Evolutionary conservation across 768 basidiomycete genomes (phyloP).

Genomic region (Termitomyces sp.): DNA sequence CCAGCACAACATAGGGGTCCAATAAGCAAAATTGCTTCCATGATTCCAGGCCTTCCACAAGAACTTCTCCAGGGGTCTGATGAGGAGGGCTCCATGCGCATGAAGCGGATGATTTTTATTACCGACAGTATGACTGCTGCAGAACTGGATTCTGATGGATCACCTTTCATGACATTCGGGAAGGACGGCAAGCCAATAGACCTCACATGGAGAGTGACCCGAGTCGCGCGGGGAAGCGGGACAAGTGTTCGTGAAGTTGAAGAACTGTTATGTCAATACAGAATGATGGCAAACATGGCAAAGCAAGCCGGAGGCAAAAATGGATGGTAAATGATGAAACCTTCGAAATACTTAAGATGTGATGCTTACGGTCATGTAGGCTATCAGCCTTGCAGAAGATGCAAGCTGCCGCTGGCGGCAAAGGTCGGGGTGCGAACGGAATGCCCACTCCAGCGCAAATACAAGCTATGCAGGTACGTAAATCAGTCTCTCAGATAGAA

Average conservation of each 20-base stretch:
- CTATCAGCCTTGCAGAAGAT: constrained; percentile 89
- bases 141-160: constrained; percentile 94
- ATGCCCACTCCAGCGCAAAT: constrained; percentile 93
- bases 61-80: constrained; percentile 89
- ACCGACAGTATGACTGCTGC: constrained; percentile 94
- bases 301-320: constrained; percentile 98
- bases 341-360: not conserved
- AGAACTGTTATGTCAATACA: constrained; percentile 91
- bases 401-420: constrained; percentile 80
- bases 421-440: constrained; percentile 80
- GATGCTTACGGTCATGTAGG: constrained; percentile 30
- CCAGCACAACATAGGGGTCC: constrained; percentile 68
- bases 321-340: constrained; percentile 58
- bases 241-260: constrained; percentile 98
- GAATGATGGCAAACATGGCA: constrained; percentile 99
- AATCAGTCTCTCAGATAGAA: constrained; percentile 3
- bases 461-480: constrained; percentile 82
- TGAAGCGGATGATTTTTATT: constrained; percentile 99
- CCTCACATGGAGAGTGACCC: constrained; percentile 85
- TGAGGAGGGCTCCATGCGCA: constrained; percentile 82
- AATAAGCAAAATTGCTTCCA: constrained; percentile 94
- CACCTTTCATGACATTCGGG: constrained; percentile 78
- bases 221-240: constrained; percentile 91
- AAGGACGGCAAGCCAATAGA: constrained; percentile 81
- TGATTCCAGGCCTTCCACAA: constrained; percentile 96